Evolutionary conservation across 2,329 filamentous ascomycete species (phyloP).

Genomic region (Sporothrix euskadiensis): DNA sequence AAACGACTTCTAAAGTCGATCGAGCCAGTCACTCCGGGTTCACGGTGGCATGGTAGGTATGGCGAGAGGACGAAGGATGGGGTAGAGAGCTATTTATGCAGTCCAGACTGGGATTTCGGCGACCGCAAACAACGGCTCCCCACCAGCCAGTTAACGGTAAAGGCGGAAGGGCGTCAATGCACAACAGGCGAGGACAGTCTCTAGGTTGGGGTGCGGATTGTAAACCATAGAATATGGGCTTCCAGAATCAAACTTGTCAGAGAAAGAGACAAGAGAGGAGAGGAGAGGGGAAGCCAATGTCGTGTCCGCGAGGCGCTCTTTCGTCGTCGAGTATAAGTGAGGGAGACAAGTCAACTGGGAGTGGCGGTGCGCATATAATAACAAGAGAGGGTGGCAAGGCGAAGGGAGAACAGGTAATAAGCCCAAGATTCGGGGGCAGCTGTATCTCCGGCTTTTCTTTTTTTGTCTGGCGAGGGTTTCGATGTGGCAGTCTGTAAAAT

Average conservation of each 20-base stretch:
- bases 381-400: background rate
- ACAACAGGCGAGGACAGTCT: background rate
- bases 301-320: background rate
- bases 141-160: background rate
- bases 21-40: slow-evolving; percentile 13
- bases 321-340: background rate
- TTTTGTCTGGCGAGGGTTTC: background rate
- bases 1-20: background rate
- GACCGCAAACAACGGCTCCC: slow-evolving; percentile 6
- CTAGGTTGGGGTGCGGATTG: background rate
- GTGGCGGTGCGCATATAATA: slow-evolving; percentile 8
- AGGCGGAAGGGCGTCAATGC: background rate
- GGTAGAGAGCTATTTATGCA: slow-evolving; percentile 5
- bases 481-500: slow-evolving; percentile 9
- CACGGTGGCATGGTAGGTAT: slow-evolving; percentile 21
- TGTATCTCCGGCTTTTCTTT: slow-evolving; percentile 21
- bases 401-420: background rate
- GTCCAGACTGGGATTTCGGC: background rate
- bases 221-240: background rate
- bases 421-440: slow-evolving; percentile 18
- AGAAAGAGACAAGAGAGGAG: background rate
- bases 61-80: background rate
- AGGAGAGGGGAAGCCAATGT: background rate
- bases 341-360: background rate
- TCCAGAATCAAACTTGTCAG: background rate